These are phyloP conservation scores for Suillus weaverae DNA, from an alignment of 768 basidiomycete genomes.

Conservation along the genomic window DNA sequence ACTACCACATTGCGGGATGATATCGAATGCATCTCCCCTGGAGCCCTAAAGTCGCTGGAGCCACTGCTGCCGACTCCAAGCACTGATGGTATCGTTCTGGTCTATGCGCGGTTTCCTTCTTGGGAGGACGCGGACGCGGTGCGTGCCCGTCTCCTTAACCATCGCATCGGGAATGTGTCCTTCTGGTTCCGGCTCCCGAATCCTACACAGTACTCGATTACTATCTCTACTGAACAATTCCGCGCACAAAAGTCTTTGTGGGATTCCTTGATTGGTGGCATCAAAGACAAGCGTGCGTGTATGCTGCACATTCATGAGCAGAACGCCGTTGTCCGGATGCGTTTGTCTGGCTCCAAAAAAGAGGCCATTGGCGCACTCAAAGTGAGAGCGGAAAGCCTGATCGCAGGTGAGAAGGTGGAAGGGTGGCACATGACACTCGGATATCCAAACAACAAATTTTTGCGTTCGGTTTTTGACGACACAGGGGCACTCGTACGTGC, in stretches of 20 bases:
- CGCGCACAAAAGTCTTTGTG: slow-evolving; percentile 49
- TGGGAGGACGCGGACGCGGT: slow-evolving; percentile 49
- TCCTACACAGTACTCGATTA: slow-evolving; percentile 51
- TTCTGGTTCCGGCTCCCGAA: slow-evolving; percentile 46
- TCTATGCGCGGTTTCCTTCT: slow-evolving; percentile 47
- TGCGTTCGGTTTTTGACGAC: slow-evolving; percentile 33
- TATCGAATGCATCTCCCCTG: slow-evolving; percentile 21
- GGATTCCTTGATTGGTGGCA: slow-evolving; percentile 41
- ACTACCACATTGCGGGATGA: slow-evolving; percentile 25
- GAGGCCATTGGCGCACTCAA: slow-evolving; percentile 56
- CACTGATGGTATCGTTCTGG: slow-evolving; percentile 33
- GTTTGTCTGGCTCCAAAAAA: slow-evolving; percentile 51
- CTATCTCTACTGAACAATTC: slow-evolving; percentile 49
- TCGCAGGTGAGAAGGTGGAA: slow-evolving; percentile 47
- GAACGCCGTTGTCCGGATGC: slow-evolving; percentile 36
- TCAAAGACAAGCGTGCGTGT: slow-evolving; percentile 38
- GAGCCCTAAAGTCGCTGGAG: slow-evolving; percentile 29
- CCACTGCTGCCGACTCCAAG: slow-evolving; percentile 16
- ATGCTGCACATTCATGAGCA: slow-evolving; percentile 31
- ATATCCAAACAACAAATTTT: slow-evolving; percentile 29
- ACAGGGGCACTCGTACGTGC: slow-evolving; percentile 44
- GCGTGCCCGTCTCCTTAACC: slow-evolving; percentile 36
- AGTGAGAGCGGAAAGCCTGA: slow-evolving; percentile 57
- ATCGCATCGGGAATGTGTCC: slow-evolving; percentile 28
- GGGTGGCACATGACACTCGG: slow-evolving; percentile 53